Percentiles rank a stretch among this genome's conserved stretches.
phyloP scores from a whole-genome alignment of 2,329 filamentous ascomycete genomes.

The Diplocarpon rosae region DNA sequence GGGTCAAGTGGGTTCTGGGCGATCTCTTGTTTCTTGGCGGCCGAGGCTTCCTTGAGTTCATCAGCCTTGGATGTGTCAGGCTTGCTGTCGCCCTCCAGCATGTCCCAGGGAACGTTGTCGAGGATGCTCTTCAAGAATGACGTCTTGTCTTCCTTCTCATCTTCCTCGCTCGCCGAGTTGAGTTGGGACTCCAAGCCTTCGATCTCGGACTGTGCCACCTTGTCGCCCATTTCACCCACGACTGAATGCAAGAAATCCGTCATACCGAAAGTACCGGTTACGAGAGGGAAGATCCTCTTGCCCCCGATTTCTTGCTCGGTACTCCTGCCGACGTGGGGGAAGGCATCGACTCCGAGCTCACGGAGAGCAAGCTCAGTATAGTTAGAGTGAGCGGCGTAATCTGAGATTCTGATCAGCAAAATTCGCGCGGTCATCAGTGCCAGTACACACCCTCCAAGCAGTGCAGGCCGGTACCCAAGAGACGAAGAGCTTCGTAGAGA shows the following conservation, averaged over 20 bases:
- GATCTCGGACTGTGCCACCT: conserved; percentile 52
- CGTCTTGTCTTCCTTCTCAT: conserved; percentile 6
- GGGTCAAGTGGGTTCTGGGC: conserved; percentile 32
- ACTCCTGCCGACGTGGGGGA: conserved; percentile 70
- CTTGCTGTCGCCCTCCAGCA: conserved; percentile 7
- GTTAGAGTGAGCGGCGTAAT: conserved; percentile 86
- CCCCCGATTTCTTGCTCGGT: conserved; percentile 60
- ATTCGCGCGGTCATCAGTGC: not conserved
- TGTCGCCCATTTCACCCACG: conserved; percentile 67
- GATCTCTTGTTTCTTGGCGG: conserved; percentile 5
- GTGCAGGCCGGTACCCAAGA: conserved; percentile 7
- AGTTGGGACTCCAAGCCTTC: conserved; percentile 8
- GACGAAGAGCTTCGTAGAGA: conserved; percentile 31
- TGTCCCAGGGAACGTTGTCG: conserved; percentile 8
- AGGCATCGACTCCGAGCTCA: conserved; percentile 71
- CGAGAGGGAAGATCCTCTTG: conserved; percentile 61
- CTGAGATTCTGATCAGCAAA: conserved; percentile 26
- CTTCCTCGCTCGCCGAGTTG: conserved; percentile 2
- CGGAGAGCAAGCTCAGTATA: conserved; percentile 78
- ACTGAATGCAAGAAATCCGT: conserved; percentile 87
- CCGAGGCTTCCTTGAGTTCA: conserved; percentile 4
- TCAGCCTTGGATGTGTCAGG: conserved; percentile 6
- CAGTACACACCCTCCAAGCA: conserved; percentile 6
- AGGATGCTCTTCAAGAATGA: conserved; percentile 4
- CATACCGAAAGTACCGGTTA: conserved; percentile 86